Conservation (phyloP, 345 rosid genomes). For the Noccaea caerulescens region DNA sequence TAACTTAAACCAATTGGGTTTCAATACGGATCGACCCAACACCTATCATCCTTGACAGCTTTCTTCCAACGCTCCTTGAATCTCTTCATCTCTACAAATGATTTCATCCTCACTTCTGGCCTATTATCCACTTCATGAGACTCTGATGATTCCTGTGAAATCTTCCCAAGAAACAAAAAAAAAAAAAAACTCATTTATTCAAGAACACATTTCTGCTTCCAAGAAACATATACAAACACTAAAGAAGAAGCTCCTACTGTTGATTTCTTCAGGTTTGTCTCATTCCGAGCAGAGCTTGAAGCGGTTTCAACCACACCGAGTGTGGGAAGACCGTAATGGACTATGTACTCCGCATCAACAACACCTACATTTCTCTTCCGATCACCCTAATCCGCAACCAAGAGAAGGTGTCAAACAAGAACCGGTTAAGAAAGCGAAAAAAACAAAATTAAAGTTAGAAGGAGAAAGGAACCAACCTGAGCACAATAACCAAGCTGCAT, state of each 20-base stretch:
- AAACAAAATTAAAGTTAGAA: not conserved
- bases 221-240: slow-evolving; percentile 31
- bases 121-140: slow-evolving; percentile 58
- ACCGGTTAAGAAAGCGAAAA: not conserved
- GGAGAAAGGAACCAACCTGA: slow-evolving; percentile 55
- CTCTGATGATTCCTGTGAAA: slow-evolving; percentile 53
- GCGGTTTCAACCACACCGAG: slow-evolving; percentile 59
- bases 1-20: slow-evolving; percentile 6
- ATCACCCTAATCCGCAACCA: slow-evolving; percentile 59
- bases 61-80: slow-evolving; percentile 72
- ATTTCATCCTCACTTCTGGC: slow-evolving; percentile 73
- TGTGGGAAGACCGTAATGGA: slow-evolving; percentile 81
- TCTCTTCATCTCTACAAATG: slow-evolving; percentile 70
- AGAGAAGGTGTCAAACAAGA: not conserved
- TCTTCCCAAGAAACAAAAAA: not conserved
- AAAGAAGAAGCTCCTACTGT: slow-evolving; percentile 31
- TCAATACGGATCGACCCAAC: slow-evolving; percentile 87
- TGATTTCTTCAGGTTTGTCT: slow-evolving; percentile 25
- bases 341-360: slow-evolving; percentile 85
- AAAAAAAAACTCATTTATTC: not conserved
- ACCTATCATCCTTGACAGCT: slow-evolving; percentile 63
- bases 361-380: slow-evolving; percentile 88
- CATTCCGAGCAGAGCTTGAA: slow-evolving; percentile 42
- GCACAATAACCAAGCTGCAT: slow-evolving; percentile 88
- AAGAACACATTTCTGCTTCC: not conserved